phyloP scores from a whole-genome alignment of 169 alveolate genomes.

The Amoebophrya sp. region DNA sequence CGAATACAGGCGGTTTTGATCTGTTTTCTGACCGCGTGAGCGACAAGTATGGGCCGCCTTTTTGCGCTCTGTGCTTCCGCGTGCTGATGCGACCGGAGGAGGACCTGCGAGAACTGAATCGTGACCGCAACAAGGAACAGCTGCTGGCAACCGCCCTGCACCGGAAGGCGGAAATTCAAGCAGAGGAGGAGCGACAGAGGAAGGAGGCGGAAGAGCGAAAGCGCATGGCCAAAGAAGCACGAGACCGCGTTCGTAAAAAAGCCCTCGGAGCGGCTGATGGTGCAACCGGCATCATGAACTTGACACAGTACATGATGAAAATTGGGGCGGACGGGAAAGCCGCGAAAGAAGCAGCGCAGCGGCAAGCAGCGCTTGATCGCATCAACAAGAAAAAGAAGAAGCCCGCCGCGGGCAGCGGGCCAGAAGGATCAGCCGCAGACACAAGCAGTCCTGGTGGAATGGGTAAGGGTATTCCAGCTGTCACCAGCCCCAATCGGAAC shows the following conservation, averaged over 20 bases:
- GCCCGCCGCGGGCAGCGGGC: too few relatives aligned
- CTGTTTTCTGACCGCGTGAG: not conserved
- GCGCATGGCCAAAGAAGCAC: not conserved
- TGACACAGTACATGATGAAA: too few relatives aligned
- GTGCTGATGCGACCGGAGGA: not conserved
- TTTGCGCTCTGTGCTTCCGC: not conserved
- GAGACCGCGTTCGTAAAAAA: not conserved
- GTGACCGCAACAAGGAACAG: not conserved
- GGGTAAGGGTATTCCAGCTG: too few relatives aligned
- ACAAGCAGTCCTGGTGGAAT: too few relatives aligned
- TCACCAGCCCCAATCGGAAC: too few relatives aligned
- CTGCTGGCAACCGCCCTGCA: not conserved
- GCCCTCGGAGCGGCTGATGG: too few relatives aligned
- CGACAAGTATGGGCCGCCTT: not conserved
- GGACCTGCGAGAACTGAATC: not conserved
- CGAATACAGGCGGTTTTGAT: not conserved
- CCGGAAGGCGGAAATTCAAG: not conserved
- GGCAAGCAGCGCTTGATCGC: too few relatives aligned
- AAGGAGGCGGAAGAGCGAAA: not conserved
- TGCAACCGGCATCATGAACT: too few relatives aligned
- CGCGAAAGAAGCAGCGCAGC: too few relatives aligned
- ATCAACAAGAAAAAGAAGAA: too few relatives aligned
- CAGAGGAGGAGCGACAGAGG: not conserved
- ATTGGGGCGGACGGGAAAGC: too few relatives aligned
- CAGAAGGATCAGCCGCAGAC: too few relatives aligned